phyloP scores from a whole-genome alignment of 164 flowering plant species.

The Taxillus chinensis region DNA sequence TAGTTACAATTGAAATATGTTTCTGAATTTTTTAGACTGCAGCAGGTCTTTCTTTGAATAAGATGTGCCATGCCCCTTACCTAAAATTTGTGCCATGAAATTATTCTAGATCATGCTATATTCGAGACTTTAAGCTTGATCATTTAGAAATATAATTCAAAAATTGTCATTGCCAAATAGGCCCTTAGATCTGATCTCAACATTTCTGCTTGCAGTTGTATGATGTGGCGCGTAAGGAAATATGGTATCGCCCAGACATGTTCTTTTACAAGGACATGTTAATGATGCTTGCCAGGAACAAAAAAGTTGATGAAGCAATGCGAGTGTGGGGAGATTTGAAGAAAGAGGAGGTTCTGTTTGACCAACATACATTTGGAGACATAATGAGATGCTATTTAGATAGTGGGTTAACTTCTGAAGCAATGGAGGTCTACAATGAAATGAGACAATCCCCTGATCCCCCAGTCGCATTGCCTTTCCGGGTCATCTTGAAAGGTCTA shows the following conservation, averaged over 20 bases:
- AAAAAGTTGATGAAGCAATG: conserved; percentile 48
- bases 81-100: no score
- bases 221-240: conserved; percentile 76
- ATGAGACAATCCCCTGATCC: conserved; percentile 84
- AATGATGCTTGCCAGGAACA: conserved; percentile 87
- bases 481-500: conserved; percentile 89
- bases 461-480: conserved; percentile 68
- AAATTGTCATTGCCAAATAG: background rate
- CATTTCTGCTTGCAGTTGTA: conserved; percentile 47
- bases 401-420: conserved; percentile 54
- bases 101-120: no score
- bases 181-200: background rate
- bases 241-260: conserved; percentile 98
- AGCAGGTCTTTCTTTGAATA: no score
- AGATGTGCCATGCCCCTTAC: no score
- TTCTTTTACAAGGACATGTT: conserved; percentile 96
- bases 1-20: no score
- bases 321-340: conserved; percentile 71
- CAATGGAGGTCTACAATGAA: conserved; percentile 77
- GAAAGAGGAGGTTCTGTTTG: conserved; percentile 73
- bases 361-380: conserved; percentile 92
- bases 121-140: no score
- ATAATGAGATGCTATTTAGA: conserved; percentile 69
- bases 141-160: background rate
- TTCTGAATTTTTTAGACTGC: no score